Evolutionary conservation across 345 rosid genomes (phyloP).

Genomic region (Heritiera fomes): DNA sequence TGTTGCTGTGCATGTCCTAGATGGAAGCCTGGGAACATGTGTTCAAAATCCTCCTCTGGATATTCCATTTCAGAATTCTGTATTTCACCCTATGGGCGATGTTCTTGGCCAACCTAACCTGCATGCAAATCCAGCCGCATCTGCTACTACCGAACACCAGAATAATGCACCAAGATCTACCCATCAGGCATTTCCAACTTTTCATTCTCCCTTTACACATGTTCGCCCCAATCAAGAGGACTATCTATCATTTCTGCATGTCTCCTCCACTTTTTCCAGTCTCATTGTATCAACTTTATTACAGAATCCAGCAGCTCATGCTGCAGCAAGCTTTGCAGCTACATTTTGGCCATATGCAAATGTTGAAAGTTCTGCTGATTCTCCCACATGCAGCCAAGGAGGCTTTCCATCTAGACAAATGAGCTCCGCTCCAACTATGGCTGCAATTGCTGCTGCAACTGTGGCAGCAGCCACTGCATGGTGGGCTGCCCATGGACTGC

Average conservation of each 20-base stretch:
- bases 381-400: slow-evolving; percentile 47
- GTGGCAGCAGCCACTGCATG: slow-evolving; percentile 96
- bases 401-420: slow-evolving; percentile 42
- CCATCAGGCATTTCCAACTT: slow-evolving; percentile 53
- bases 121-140: slow-evolving; percentile 47
- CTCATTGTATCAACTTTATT: slow-evolving; percentile 65
- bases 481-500: slow-evolving; percentile 96
- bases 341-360: slow-evolving; percentile 71
- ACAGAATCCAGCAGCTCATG: slow-evolving; percentile 86
- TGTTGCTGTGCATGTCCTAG: slow-evolving; percentile 58
- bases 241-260: slow-evolving; percentile 65
- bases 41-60: slow-evolving; percentile 46
- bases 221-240: slow-evolving; percentile 58
- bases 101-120: slow-evolving; percentile 41
- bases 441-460: slow-evolving; percentile 83
- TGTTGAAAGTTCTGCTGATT: slow-evolving; percentile 49
- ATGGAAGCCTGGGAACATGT: slow-evolving; percentile 53
- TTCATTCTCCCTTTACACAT: slow-evolving; percentile 51
- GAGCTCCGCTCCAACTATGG: slow-evolving; percentile 58
- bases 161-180: slow-evolving; percentile 39
- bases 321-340: slow-evolving; percentile 81
- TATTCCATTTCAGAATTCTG: slow-evolving; percentile 44
- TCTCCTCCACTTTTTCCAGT: slow-evolving; percentile 72
- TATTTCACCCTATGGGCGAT: slow-evolving; percentile 52
- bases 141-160: slow-evolving; percentile 53